Base-by-base conservation (phyloP, 495 filamentous ascomycete species). In the Pseudotulostoma volvatum region DNA sequence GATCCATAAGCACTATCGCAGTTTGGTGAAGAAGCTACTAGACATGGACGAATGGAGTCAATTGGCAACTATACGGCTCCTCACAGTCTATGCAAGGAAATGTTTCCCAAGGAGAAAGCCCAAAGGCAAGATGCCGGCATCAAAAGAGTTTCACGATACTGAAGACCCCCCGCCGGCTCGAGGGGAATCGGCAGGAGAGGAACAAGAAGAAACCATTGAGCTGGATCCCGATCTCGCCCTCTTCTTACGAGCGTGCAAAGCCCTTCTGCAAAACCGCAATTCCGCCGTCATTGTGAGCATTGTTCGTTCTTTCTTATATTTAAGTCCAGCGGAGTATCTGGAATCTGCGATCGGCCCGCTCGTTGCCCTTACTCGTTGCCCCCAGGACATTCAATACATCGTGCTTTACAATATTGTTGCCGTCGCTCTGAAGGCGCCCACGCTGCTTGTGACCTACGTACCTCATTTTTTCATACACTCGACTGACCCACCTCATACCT, bases 1-100 rank as follows among this genome's bases (percentile, higher is more conserved):
- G 33, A 74, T 97, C 38, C 92, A 97, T 58, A 76, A 81, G 48
- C 81, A 88, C 51, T 97, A 95, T 52, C 71, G 82, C 42, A 64
- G 69, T 35, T 59, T 97, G 33, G 74, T 88, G 31, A 82, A 75
- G 55, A 93, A 94, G 64, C 60, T 96, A 19, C 83, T 95, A 18
- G 90, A 96, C 51, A 97, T 97, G 90, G 90, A 97, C 57, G 90
- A 97, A 56, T 97, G 90, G 90, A 78, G 84, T 33, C 90, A 97
- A 56, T 56, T 95, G 2, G 78, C 81, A 0, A 81, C 80, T 7
- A 46, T 96, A 46, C 73, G 75, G 33, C 59, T 96, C 41, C 74
- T 96, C 71, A 79, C 77, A 3, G 54, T 76, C 18, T 97, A 97
- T 49, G 76, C 83, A 3, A 74, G 90, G 18, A 77, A 74, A 59